Base-by-base conservation (phyloP, 257 asterid genomes). In the Leptodermis oblonga region DNA sequence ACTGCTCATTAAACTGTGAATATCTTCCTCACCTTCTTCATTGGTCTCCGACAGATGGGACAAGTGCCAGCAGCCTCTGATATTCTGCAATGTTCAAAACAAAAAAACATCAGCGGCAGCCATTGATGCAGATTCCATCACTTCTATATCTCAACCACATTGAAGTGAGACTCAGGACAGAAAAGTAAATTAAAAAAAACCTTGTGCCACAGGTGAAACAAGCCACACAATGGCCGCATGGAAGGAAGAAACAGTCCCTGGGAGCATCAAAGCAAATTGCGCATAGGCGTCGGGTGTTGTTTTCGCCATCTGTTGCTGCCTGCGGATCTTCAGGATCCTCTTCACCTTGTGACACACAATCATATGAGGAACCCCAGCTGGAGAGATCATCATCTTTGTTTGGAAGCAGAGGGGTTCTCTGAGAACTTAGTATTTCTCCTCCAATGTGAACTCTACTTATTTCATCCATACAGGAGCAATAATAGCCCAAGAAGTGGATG, bases 191-290 rank as follows among this genome's bases (percentile, higher is more conserved):
- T 18, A n/a, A 13, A 51, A 51, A 3, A 25, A 75, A 90, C 98
- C 90, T 90, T 69, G 86, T 84, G 31, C 87, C 91, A 72, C 98
- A 92, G 62, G 79, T 82, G 82, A 79, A 90, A 79, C 98, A 92
- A 76, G 97, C 84, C 59, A 76, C 92, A 68, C 88, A 85, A 76
- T 92, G 97, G 37, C 97, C 98, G 28, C 98, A 92, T 15, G 98
- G 98, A 60, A 90, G 77, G 78, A 90, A 92, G 85, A 92, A 90
- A 73, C 84, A 82, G 73, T 88, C 86, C 83, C 86, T 85, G 8
- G 90, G 97, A 63, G 92, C 92, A 81, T 90, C 92, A 75, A 85
- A 92, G 83, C 98, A 92, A 73, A 92, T 86, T 62, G 96, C 87
- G 77, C 98, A 92, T 60, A 78, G 82, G 48, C 72, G 81, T 58